Evolutionary conservation across 345 rosid species (phyloP).

Genomic region (Populus nigra): DNA sequence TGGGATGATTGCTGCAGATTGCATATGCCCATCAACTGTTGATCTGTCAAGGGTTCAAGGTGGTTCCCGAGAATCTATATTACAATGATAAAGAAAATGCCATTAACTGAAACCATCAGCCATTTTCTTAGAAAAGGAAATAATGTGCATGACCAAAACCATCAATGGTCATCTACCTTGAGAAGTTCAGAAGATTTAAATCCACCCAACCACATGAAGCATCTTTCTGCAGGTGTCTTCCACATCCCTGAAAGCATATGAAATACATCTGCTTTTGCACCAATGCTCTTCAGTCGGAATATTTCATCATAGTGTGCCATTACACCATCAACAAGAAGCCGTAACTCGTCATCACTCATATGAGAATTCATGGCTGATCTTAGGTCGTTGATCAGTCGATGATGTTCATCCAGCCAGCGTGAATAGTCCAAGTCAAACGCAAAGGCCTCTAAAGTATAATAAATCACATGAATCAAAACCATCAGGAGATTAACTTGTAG

Average conservation of each 20-base stretch:
- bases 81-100: neutral
- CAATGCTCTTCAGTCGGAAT: slow-evolving; percentile 67
- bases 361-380: slow-evolving; percentile 69
- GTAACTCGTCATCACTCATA: slow-evolving; percentile 59
- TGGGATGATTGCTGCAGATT: slow-evolving; percentile 95
- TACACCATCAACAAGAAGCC: slow-evolving; percentile 65
- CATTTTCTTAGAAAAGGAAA: neutral
- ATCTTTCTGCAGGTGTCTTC: slow-evolving; percentile 91
- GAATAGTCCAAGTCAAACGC: slow-evolving; percentile 81
- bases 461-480: neutral
- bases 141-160: neutral
- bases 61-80: slow-evolving; percentile 77
- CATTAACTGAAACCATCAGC: neutral
- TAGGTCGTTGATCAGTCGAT: slow-evolving; percentile 60
- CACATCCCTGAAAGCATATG: slow-evolving; percentile 98
- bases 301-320: slow-evolving; percentile 80
- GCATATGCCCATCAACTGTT: slow-evolving; percentile 87
- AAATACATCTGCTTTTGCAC: slow-evolving; percentile 78
- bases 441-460: slow-evolving; percentile 50
- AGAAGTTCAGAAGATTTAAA: slow-evolving; percentile 88
- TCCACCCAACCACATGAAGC: slow-evolving; percentile 98
- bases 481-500: neutral
- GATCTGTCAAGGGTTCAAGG: slow-evolving; percentile 86
- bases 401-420: slow-evolving; percentile 92
- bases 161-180: slow-evolving; percentile 44